Conservation (phyloP, 257 asterid species). For the Perilla frutescens region DNA sequence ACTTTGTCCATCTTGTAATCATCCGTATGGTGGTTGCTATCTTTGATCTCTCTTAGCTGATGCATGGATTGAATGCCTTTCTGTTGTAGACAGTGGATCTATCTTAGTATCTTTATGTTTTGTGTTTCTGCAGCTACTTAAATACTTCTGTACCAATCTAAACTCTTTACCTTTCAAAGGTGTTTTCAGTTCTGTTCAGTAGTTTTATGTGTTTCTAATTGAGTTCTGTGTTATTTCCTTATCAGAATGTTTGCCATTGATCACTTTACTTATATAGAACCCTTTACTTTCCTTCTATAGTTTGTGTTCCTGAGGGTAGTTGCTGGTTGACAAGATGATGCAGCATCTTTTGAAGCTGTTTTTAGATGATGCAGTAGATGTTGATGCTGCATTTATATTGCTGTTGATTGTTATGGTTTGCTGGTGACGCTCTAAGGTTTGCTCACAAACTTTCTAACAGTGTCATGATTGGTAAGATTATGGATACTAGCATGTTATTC, state of each 20-base stretch:
- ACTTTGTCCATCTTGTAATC: slow-evolving; percentile 43
- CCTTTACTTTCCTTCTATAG: slow-evolving; percentile 73
- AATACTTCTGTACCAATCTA: slow-evolving; percentile 22
- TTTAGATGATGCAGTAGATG: slow-evolving; percentile 41
- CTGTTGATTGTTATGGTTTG: slow-evolving; percentile 55
- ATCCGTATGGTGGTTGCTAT: slow-evolving; percentile 56
- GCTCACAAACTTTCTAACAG: slow-evolving; percentile 35
- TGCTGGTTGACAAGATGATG: slow-evolving; percentile 55
- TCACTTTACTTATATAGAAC: slow-evolving; percentile 48
- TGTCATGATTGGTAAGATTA: slow-evolving; percentile 57
- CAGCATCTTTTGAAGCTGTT: slow-evolving; percentile 9
- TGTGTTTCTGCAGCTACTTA: slow-evolving; percentile 41
- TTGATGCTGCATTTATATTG: slow-evolving; percentile 55
- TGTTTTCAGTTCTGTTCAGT: slow-evolving; percentile 18
- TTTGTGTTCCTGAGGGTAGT: slow-evolving; percentile 60
- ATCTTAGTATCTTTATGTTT: slow-evolving; percentile 26
- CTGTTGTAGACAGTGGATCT: slow-evolving; percentile 44
- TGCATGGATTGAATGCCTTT: slow-evolving; percentile 58
- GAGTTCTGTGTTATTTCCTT: background rate
- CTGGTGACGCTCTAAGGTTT: slow-evolving; percentile 41
- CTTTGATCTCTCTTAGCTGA: slow-evolving; percentile 42
- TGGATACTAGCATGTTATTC: slow-evolving; percentile 25
- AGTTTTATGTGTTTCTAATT: slow-evolving; percentile 14
- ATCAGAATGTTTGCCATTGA: slow-evolving; percentile 19
- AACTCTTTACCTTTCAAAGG: slow-evolving; percentile 21